Evolutionary conservation across 2,329 filamentous ascomycete species (phyloP).

Genomic region (Arthrobotrys musiformis): DNA sequence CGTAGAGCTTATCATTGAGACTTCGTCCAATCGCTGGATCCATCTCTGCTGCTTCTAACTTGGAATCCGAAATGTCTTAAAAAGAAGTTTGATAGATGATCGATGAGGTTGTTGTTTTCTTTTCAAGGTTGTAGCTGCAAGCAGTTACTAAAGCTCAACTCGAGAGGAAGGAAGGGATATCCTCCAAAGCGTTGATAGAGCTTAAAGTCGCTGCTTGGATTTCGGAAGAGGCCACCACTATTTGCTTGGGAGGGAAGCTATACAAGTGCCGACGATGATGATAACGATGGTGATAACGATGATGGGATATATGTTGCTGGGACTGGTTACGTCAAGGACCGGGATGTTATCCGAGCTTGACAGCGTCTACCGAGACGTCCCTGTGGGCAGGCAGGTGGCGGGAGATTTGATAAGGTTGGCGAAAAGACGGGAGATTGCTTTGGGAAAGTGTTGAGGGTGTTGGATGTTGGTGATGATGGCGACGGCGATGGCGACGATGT

Average conservation of each 20-base stretch:
- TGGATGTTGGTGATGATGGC: neutral
- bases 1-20: constrained; percentile 97
- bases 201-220: constrained; percentile 24
- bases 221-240: constrained; percentile 35
- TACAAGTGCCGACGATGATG: neutral
- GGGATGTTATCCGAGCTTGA: constrained; percentile 18
- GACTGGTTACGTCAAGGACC: constrained; percentile 6
- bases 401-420: neutral
- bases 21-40: constrained; percentile 88
- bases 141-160: constrained; percentile 17
- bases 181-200: constrained; percentile 38
- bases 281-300: neutral
- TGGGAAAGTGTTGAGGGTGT: neutral
- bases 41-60: constrained; percentile 68
- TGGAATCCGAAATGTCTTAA: constrained; percentile 19
- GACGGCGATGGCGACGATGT: neutral
- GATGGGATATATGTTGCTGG: neutral
- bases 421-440: neutral
- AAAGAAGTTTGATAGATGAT: neutral
- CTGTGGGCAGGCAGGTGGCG: neutral
- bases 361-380: neutral
- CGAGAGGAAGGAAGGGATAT: constrained; percentile 11
- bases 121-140: constrained; percentile 14
- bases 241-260: constrained; percentile 13
- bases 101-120: neutral